phyloP scores from a whole-genome alignment of 2,329 filamentous ascomycete genomes.

The Tolypocladium ophioglossoides region DNA sequence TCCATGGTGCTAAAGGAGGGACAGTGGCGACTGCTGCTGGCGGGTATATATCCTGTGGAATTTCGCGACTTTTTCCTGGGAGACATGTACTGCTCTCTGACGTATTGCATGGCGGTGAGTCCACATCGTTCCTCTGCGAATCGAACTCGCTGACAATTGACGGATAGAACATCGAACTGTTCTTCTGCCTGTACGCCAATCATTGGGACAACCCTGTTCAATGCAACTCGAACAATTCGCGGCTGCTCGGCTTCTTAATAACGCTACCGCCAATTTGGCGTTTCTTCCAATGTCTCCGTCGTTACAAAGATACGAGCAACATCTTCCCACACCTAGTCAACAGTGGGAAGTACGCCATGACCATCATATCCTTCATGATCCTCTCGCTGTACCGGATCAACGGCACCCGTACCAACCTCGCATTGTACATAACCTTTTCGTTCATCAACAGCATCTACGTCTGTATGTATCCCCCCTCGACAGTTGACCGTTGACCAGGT shows the following conservation, averaged over 20 bases:
- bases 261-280: slow-evolving; percentile 83
- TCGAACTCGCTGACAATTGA: not conserved
- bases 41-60: slow-evolving; percentile 85
- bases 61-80: slow-evolving; percentile 97
- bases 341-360: slow-evolving; percentile 80
- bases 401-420: slow-evolving; percentile 43
- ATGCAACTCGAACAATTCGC: slow-evolving; percentile 81
- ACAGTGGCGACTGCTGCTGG: slow-evolving; percentile 74
- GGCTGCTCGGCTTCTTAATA: slow-evolving; percentile 75
- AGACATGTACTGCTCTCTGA: slow-evolving; percentile 94
- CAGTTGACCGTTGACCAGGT: not conserved
- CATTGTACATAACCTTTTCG: slow-evolving; percentile 70
- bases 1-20: slow-evolving; percentile 3
- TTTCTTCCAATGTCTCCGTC: slow-evolving; percentile 78
- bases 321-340: slow-evolving; percentile 90
- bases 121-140: not conserved
- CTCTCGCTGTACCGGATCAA: slow-evolving; percentile 78
- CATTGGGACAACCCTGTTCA: slow-evolving; percentile 60
- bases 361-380: slow-evolving; percentile 67
- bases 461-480: slow-evolving; percentile 38
- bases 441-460: slow-evolving; percentile 75
- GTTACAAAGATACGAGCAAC: slow-evolving; percentile 78
- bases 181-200: slow-evolving; percentile 87
- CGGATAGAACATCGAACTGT: slow-evolving; percentile 71
- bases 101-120: slow-evolving; percentile 78